Percentiles rank a stretch among this genome's conserved stretches.
Conservation (phyloP, 2,329 filamentous ascomycete genomes). For the Trichophyton rubrum region DNA sequence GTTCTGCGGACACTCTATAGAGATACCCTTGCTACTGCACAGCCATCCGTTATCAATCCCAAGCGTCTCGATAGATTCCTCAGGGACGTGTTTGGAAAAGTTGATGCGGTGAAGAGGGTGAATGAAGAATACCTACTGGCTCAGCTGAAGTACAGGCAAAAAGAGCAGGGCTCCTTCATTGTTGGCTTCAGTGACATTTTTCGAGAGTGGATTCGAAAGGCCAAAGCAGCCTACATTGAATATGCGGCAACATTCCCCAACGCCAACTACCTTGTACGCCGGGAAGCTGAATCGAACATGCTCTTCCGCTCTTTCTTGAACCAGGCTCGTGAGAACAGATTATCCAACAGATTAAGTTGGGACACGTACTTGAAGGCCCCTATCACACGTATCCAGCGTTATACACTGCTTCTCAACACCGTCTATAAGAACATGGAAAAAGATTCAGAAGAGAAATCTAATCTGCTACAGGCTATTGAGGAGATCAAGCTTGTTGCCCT, state of each 20-base stretch:
- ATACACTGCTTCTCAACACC: constrained; percentile 68
- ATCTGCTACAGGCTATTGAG: constrained; percentile 69
- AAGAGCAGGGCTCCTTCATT: constrained; percentile 93
- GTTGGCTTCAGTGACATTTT: constrained; percentile 93
- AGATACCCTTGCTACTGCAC: constrained; percentile 58
- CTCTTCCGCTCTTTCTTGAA: constrained; percentile 80
- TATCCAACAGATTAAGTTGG: constrained; percentile 77
- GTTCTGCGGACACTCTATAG: constrained; percentile 76
- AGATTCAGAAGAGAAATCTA: constrained; percentile 81
- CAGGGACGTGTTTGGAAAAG: constrained; percentile 74
- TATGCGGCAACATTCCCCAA: constrained; percentile 81
- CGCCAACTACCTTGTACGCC: constrained; percentile 69
- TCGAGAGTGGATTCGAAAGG: constrained; percentile 95
- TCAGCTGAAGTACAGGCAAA: constrained; percentile 90
- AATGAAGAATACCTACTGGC: constrained; percentile 88
- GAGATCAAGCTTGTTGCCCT: constrained; percentile 82
- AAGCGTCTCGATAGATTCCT: constrained; percentile 71
- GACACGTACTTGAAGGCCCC: constrained; percentile 89
- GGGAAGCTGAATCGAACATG: constrained; percentile 72
- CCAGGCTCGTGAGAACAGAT: constrained; percentile 61
- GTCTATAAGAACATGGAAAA: constrained; percentile 71
- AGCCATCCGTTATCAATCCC: constrained; percentile 69
- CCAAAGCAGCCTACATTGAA: constrained; percentile 74
- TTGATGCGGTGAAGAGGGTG: constrained; percentile 74
- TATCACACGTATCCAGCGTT: constrained; percentile 83